Base-by-base conservation (phyloP, 1,139 yeast genomes). In the Saccharomyces hybrid region DNA sequence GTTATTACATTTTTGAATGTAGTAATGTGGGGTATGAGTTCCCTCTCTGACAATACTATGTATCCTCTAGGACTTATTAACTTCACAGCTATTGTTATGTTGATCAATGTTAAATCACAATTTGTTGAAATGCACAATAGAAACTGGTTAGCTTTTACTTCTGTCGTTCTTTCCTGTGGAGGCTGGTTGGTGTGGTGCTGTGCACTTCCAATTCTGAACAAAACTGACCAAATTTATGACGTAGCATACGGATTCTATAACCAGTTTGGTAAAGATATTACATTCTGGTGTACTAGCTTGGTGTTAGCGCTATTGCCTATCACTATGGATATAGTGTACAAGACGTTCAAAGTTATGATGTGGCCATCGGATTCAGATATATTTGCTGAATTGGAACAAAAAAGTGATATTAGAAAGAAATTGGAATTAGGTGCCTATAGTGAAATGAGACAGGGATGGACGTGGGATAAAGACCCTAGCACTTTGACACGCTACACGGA, bases 151-250 rank as follows among this genome's bases (percentile, higher is more conserved):
- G 84, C 87, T n/a, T 75, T 82, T 65, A 83, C 84, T 0, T 83
- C 93, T 1, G 78, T 84, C 58, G 67, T 80, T 14, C 78, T 90
- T n/a, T 88, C 96, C 0, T 83, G 84, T 52, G 83, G 86, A 16
- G 99, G 98, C 0, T 95, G 95, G 83, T 75, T 86, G n/a, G 61
- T 84, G 4, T 93, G 97, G 96, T 84, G 88, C 68, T 78, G 87
- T 57, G 71, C 90, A 48, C 79, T 93, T 56, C 88, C 93, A 68
- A 78, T 77, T 6, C 72, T 91, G 21, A 86, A 88, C 68, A 73
- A 82, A 51, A 71, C 78, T 24, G 79, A 78, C 57, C 79, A 81
- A 0, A 87, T 88, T 19, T 93, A 83, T 69, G 87, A 81, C 68
- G 97, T 88, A 3, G 76, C 78, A 11, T 77, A 81, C 60, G 95